Base-by-base conservation (phyloP, 129 eudicot species). In the Scalesia atractyloides region DNA sequence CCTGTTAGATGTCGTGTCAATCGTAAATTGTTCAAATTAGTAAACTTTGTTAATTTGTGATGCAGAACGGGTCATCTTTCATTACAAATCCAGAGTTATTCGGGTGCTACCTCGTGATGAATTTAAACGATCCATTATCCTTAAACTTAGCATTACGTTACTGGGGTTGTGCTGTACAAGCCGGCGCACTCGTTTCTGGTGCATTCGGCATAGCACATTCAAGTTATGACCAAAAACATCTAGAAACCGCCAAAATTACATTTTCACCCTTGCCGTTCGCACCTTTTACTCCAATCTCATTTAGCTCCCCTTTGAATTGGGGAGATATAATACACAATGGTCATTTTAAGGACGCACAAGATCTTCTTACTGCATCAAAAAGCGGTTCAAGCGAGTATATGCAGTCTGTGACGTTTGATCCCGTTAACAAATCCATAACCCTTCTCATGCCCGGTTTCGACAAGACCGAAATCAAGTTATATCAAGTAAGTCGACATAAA, bases 361-460 rank as follows among this genome's bases (percentile, higher is more conserved):
- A 74, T 53, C 82, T 94, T 78, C 89, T 94, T 41, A 51, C 64
- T 15, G 61, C 13, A 52, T 66, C 69, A 8, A 64, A 51, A 73
- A 74, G 68, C 49, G 67, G 75, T 51, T 70, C 61, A 9, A 68
- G 74, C 34, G 67, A 66, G 54, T 13, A 75, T 19, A 33, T 68
- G 70, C 79, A 83, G 44, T 52, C 96, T 0, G 89, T 94, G 46
- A 86, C 80, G 43, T 94, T 89, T 60, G 89, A 94, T 81, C 77
- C 85, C 19, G 78, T 84, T 16, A 83, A 86, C 64, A 94, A 83
- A 78, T 80, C 93, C 1, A 75, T 90, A 81, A 86, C 87, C 52
- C 96, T 94, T 69, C 77, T 90, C 76, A 94, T 94, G 98, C 98
- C 98, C 22, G 98, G 97, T 74, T 90, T 94, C 64, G 98, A 90